Conservation (phyloP, 208 protist species). For the Vickermania ingenoplastis region DNA sequence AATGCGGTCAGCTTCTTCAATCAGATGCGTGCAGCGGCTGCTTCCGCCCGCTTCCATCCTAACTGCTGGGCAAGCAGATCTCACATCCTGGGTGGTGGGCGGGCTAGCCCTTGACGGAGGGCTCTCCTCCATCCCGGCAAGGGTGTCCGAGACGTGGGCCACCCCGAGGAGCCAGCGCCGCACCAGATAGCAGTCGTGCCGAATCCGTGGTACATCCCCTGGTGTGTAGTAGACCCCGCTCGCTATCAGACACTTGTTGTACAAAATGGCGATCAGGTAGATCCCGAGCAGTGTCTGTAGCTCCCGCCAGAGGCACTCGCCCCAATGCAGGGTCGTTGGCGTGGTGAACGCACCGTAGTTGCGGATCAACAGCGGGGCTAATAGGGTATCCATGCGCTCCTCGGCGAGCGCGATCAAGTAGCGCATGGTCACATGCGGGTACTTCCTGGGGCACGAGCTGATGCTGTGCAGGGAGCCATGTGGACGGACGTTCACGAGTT, state of each 20-base stretch:
- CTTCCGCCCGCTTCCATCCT: too few species aligned
- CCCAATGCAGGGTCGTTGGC: background rate
- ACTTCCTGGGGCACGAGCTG: background rate
- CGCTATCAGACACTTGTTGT: background rate
- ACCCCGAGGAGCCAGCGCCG: background rate
- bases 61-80: too few species aligned
- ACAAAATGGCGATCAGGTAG: background rate
- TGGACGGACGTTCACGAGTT: background rate
- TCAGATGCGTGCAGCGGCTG: background rate
- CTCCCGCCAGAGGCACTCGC: background rate
- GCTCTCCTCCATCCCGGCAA: background rate
- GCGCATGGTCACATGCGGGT: background rate
- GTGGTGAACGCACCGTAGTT: too few species aligned
- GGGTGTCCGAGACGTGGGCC: background rate
- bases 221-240: background rate
- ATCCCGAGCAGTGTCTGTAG: background rate
- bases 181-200: background rate
- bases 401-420: background rate
- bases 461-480: background rate
- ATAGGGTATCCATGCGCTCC: background rate
- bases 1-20: slow-evolving; percentile 8
- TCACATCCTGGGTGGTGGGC: too few species aligned
- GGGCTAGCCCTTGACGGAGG: too few species aligned
- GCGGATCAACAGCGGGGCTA: background rate
- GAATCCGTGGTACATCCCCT: background rate